phyloP scores from a whole-genome alignment of 116 monocot genomes.

The Trichopus zeylanicus region DNA sequence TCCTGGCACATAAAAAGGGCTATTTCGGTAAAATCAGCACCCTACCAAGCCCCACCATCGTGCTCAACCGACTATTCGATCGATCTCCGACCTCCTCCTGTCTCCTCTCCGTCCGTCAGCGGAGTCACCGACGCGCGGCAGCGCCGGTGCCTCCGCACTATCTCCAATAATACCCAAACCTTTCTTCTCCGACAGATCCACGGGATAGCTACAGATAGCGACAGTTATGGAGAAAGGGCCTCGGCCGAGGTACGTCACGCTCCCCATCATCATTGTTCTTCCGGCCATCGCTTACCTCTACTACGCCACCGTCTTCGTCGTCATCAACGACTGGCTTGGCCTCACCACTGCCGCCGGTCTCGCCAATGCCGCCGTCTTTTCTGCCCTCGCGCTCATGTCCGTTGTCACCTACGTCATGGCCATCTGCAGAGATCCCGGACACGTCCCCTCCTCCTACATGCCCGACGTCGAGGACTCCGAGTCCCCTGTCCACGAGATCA shows the following conservation, averaged over 20 bases:
- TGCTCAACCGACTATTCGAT: no score
- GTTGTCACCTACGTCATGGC: constrained; percentile 3
- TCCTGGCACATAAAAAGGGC: no score
- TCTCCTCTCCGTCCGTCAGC: no score
- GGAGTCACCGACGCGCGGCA: no score
- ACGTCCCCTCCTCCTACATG: constrained; percentile 1
- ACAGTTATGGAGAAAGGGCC: no score
- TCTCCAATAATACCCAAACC: no score
- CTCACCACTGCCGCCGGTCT: constrained; percentile 23
- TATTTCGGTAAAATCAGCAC: no score
- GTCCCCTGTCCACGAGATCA: constrained; percentile 3
- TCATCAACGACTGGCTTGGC: constrained; percentile 31
- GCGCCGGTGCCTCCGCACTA: no score
- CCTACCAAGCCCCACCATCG: no score
- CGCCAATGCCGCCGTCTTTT: constrained; percentile 22
- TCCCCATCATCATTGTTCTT: constrained; percentile 37
- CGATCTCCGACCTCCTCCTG: no score
- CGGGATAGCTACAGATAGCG: no score
- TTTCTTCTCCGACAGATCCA: no score
- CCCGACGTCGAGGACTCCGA: constrained; percentile 1
- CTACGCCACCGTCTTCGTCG: constrained; percentile 38
- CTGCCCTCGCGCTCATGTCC: constrained; percentile 11
- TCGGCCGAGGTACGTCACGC: constrained; percentile 26
- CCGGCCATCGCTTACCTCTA: constrained; percentile 35
- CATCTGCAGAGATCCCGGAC: background rate